Evolutionary conservation across 768 basidiomycete species (phyloP).

Genomic region (Boletus reticulatus): DNA sequence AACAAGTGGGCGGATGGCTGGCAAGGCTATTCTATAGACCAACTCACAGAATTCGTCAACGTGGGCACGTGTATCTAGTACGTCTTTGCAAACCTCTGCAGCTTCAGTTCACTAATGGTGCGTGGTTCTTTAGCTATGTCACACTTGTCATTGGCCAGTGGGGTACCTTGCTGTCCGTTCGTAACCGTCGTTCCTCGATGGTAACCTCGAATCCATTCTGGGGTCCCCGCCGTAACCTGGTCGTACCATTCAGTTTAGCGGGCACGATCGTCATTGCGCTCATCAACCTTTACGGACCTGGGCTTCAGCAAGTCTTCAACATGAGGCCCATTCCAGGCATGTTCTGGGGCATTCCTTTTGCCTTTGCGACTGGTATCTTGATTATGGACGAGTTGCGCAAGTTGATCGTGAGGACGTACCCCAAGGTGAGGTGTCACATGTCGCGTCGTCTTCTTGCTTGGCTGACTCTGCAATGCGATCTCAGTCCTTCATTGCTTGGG

Average conservation of each 20-base stretch:
- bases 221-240: constrained; percentile 38
- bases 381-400: constrained; percentile 46
- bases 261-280: constrained; percentile 31
- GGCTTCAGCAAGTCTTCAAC: constrained; percentile 18
- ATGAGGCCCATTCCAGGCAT: constrained; percentile 42
- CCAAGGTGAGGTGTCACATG: constrained; percentile 30
- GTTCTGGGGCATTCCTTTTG: constrained; percentile 45
- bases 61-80: constrained; percentile 45
- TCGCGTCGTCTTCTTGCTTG: neutral
- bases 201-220: constrained; percentile 29
- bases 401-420: constrained; percentile 42
- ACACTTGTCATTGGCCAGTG: constrained; percentile 32
- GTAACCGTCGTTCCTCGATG: constrained; percentile 31
- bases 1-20: constrained; percentile 40
- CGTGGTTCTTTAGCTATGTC: constrained; percentile 31
- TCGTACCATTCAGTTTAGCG: constrained; percentile 33
- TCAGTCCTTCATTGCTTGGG: constrained; percentile 25
- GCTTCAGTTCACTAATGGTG: neutral
- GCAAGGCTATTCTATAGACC: constrained; percentile 27
- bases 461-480: neutral
- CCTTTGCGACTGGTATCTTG: constrained; percentile 42
- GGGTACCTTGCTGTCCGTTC: constrained; percentile 23
- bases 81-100: constrained; percentile 14
- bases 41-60: constrained; percentile 35
- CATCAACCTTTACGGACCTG: constrained; percentile 36